A percentile compares a stretch with the other conserved stretches of the same genome.
These are phyloP conservation scores for Odontarrhena argentea DNA, from an alignment of 345 rosid genomes.

Conservation along the genomic window DNA sequence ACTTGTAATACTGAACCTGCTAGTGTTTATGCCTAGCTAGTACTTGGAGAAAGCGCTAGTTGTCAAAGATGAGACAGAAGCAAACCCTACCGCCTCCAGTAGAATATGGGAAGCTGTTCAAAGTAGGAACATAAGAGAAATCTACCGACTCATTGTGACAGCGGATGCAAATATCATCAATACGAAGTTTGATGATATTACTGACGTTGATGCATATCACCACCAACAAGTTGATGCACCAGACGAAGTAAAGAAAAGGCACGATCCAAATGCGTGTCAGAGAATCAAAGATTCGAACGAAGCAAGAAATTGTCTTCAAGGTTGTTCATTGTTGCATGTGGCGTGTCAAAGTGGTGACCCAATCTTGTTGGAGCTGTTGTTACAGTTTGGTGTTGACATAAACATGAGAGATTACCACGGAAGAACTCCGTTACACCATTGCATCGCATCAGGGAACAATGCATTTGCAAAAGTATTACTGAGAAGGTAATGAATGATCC, in stretches of 20 bases:
- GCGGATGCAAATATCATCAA: constrained; percentile 52
- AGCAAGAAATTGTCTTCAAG: constrained; percentile 69
- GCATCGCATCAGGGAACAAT: constrained; percentile 61
- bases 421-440: constrained; percentile 84
- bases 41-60: constrained; percentile 70
- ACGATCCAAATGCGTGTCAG: constrained; percentile 62
- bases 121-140: constrained; percentile 60
- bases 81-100: constrained; percentile 37
- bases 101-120: constrained; percentile 78
- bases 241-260: constrained; percentile 36
- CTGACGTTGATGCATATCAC: constrained; percentile 44
- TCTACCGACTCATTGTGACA: constrained; percentile 64
- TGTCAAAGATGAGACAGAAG: constrained; percentile 42
- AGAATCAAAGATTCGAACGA: constrained; percentile 60
- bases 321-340: constrained; percentile 78
- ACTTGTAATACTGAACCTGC: constrained; percentile 4
- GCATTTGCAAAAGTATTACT: constrained; percentile 70
- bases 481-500: constrained; percentile 56
- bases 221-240: constrained; percentile 40
- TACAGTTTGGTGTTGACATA: constrained; percentile 77
- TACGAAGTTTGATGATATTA: constrained; percentile 58
- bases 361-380: constrained; percentile 72
- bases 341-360: constrained; percentile 63
- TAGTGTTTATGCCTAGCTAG: constrained; percentile 45
- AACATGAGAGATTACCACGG: constrained; percentile 72